These are phyloP conservation scores for Phaffia tasmanica DNA, from an alignment of 768 basidiomycete species.

Conservation along the genomic window DNA sequence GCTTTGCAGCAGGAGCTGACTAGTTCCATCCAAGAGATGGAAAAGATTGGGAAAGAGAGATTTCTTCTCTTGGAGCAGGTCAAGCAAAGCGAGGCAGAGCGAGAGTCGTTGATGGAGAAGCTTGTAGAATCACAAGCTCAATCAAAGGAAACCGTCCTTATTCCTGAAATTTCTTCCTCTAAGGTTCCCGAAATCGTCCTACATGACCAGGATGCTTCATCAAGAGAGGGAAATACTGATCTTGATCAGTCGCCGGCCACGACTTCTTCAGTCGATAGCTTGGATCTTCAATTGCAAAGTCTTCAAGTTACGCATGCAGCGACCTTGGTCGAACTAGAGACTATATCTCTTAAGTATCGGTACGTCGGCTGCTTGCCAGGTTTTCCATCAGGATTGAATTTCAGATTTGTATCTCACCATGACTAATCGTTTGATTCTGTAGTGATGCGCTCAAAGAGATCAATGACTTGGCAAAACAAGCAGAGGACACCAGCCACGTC, in stretches of 20 bases:
- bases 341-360: conserved; percentile 27
- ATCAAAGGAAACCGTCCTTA: background rate
- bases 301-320: conserved; percentile 39
- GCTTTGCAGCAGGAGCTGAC: conserved; percentile 67
- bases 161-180: conserved; percentile 1
- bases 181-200: background rate
- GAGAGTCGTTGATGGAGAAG: conserved; percentile 40
- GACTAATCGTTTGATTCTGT: conserved; percentile 41
- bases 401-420: too few relatives aligned
- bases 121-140: background rate
- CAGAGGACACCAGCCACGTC: conserved; percentile 60
- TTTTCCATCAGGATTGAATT: too few relatives aligned
- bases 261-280: conserved; percentile 15
- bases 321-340: conserved; percentile 29
- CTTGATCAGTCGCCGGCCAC: conserved; percentile 28
- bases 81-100: conserved; percentile 58
- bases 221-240: background rate
- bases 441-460: conserved; percentile 82
- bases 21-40: conserved; percentile 63
- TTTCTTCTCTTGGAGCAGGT: conserved; percentile 57
- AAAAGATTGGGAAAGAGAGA: conserved; percentile 56
- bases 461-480: conserved; percentile 80
- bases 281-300: conserved; percentile 49
- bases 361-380: background rate
- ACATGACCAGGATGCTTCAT: too few relatives aligned